Base-by-base conservation (phyloP, 768 basidiomycete species). In the Hygrocybe punicea region DNA sequence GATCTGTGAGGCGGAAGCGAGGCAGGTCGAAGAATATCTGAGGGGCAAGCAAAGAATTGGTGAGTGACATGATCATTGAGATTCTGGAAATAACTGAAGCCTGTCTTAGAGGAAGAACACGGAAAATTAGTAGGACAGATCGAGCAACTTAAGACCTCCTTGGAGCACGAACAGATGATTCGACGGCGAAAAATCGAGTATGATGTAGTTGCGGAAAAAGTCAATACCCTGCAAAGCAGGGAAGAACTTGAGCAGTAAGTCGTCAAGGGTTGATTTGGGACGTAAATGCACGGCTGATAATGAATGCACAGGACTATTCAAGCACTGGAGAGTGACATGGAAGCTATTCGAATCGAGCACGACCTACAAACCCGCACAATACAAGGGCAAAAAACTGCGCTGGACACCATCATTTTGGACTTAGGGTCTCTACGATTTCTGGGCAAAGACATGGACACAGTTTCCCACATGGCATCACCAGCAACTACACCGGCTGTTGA, bases 1-100 rank as follows among this genome's bases (percentile, higher is more conserved):
- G 84, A 85, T 91, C 45, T 92, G 89, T 64, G 86, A 92, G 66
- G 92, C 91, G 7, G 91, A 93, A 73, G 81, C 83, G 52, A 78
- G 91, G 63, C 90, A 93, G 72, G 91, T 92, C 1, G 85, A 90
- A 63, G 86, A 91, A 68, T 93, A 93, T 66, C 81, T 90, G 62
- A 76, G 80, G 44, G 89, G 91, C 63, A 81, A 82, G 48, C 78
- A 82, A 62, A 72, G 82, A 59, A 89, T 92, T 65, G 89, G 91
- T 89, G 67, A 45, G 83, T 76, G 6, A 45, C 52, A 14, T 29
- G 8, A 19, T 39, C 6, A 10, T 45, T 29, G 29, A 39, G 51
- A 46, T 55, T 55, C 53, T 24, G 55, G 39, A 13, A 58, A 10
- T 46, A 40, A 57, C 16, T 34, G 37, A 23, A 17, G 1, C 39